Evolutionary conservation across 1,284 basidiomycete species (phyloP), one percentile per base, ranked within the genome.

Genomic region (Inonotus obliquus): DNA sequence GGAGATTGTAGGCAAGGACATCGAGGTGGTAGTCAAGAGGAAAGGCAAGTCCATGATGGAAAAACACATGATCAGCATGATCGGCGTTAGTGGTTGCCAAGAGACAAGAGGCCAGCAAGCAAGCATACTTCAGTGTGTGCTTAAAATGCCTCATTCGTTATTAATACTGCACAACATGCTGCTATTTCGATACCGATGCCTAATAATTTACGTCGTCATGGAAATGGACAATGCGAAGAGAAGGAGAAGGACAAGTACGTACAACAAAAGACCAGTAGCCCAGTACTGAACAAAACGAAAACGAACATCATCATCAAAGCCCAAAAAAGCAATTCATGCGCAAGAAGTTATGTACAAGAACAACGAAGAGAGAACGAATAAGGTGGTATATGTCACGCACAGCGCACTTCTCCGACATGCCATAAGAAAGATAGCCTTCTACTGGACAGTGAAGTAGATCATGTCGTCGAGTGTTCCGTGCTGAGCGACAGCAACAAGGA

Each of bases 391-490:
- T 6, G 17, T 6, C 17, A 14, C 41, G 5, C 38, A 39, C 38
- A n/a, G 38, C 38, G 7, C 10, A 44, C 41, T 44, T 44, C 19
- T 17, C 17, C 17, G n/a, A 17, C 41, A 5, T 21, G 17, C 41
- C 41, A 17, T n/a, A 21, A 44, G 5, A 0, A 17, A 44, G 41
- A 44, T 44, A 7, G 17, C 13, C 27, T n/a, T 52, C n/a, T 52
- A 52, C 51, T 52, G 27, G 21, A 82, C 79, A 44, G 77, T 78
- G 71, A 84, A 83, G 82, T 85, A 88, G 70, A 85, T 73, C 41
- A 74, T 71, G 70, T 89, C 86, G 67, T 88, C 86, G 59, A 86
- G 72, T 37, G 74, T 71, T 62, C 85, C 86, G 66, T 84, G 86
- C 70, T 87, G 81, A 6, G 81, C 82, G 37, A 79, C 67, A 37